Base-by-base conservation (phyloP, 2,329 filamentous ascomycete species). In the Pseudocercospora crystallina region DNA sequence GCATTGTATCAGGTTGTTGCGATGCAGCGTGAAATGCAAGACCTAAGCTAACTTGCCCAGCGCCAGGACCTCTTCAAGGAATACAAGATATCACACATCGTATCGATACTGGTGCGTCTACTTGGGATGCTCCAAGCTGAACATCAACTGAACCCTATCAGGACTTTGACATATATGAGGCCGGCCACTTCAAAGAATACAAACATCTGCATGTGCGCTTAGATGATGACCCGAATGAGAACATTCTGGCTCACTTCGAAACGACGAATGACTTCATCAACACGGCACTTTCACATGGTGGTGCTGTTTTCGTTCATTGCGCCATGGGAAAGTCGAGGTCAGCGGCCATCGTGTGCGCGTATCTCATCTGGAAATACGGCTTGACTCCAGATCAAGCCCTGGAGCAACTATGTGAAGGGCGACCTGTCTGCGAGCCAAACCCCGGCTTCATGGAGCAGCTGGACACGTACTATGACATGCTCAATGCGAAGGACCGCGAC, bases 281-380 rank as follows among this genome's bases (percentile, higher is more conserved):
- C 60, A 75, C 83, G 29, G 91, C 84, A 2, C 74, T 96, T 47
- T 73, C 79, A 60, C 71, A 73, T 57, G 76, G 76, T 51, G 81
- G 79, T 50, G 78, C 78, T 44, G 83, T 87, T 32, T 75, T 87
- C 56, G 80, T 87, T 58, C 84, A 87, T 72, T 88, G 92, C 77
- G 92, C 90, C 13, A 95, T 95, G 84, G 92, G 92, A 43, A 95
- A 95, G 73, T 96, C 91, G 33, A 87, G 92, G 50, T 96, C 91
- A 37, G 88, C 92, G 59, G 85, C 90, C 26, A 81, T 89, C 58
- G 81, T 89, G 48, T 80, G 94, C 47, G 91, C 92, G 51, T 96
- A 91, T 70, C 76, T 97, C 43, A 85, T 96, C 70, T 76, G 79
- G 58, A 71, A 71, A 56, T 69, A 74, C 62, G 66, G 69, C 59